Conservation (phyloP, 2,329 filamentous ascomycete species). For the Trichoderma endophyticum region DNA sequence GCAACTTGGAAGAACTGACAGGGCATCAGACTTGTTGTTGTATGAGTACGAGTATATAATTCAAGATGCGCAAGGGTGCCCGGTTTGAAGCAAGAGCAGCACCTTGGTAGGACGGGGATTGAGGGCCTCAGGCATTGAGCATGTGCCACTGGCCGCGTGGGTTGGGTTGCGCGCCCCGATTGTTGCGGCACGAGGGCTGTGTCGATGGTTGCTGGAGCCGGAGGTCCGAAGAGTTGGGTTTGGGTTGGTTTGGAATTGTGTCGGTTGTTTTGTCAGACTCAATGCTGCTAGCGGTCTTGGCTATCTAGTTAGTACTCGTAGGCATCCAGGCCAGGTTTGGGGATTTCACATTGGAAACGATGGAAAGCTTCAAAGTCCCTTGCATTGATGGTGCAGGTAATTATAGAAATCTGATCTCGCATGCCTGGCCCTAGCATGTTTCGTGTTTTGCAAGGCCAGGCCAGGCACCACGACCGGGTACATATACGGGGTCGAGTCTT, state of each 20-base stretch:
- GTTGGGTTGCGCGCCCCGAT: neutral
- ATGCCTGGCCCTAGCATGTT: neutral
- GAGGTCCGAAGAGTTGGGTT: conserved; percentile 5
- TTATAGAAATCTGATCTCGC: neutral
- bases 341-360: neutral
- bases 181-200: conserved; percentile 5
- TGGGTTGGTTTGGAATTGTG: neutral
- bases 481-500: neutral
- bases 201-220: neutral
- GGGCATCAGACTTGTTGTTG: neutral
- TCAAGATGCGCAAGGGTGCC: neutral
- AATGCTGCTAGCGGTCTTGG: neutral
- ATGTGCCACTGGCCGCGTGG: conserved; percentile 14
- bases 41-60: neutral
- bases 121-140: neutral
- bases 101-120: neutral
- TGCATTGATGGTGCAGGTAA: neutral
- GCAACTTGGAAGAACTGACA: neutral
- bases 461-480: neutral
- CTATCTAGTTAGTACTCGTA: neutral
- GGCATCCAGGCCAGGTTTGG: neutral
- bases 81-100: neutral
- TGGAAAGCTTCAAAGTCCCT: neutral
- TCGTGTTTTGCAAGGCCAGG: neutral
- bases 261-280: neutral